Conservation (phyloP, 2,329 filamentous ascomycete genomes). For the Verticillium dahliae region DNA sequence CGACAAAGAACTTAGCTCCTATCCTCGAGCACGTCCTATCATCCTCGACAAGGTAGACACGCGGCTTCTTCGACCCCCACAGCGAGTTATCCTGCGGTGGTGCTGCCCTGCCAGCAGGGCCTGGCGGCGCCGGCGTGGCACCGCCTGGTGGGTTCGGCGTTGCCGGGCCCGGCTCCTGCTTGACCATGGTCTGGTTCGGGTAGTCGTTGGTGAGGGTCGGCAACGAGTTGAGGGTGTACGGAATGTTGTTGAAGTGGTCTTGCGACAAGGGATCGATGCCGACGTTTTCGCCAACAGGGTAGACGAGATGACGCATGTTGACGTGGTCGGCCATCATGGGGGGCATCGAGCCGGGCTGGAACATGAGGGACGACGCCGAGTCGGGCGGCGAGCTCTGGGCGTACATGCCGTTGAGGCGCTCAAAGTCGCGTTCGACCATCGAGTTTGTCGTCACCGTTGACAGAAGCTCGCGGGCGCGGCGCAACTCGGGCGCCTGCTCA, state of each 20-base stretch:
- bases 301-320: conserved; percentile 65
- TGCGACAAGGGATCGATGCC: conserved; percentile 93
- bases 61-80: conserved; percentile 60
- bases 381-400: conserved; percentile 45
- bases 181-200: conserved; percentile 21
- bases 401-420: conserved; percentile 48
- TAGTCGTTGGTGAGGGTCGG: conserved; percentile 49
- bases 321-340: conserved; percentile 47
- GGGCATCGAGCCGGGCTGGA: conserved; percentile 37
- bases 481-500: conserved; percentile 45
- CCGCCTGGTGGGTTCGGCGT: conserved; percentile 9
- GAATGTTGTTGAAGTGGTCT: conserved; percentile 91
- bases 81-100: conserved; percentile 32
- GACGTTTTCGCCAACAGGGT: conserved; percentile 83
- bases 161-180: conserved; percentile 1
- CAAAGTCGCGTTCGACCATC: conserved; percentile 47
- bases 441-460: conserved; percentile 45
- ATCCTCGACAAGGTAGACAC: conserved; percentile 86
- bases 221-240: conserved; percentile 63
- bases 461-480: conserved; percentile 50
- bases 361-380: conserved; percentile 48
- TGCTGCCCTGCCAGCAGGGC: conserved; percentile 10
- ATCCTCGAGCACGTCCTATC: conserved; percentile 62
- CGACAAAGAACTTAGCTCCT: conserved; percentile 61
- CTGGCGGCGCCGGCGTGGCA: conserved; percentile 9